Evolutionary conservation across 169 alveolate species (phyloP), one percentile per base, ranked within the genome.

Genomic region (Besnoitia besnoiti): DNA sequence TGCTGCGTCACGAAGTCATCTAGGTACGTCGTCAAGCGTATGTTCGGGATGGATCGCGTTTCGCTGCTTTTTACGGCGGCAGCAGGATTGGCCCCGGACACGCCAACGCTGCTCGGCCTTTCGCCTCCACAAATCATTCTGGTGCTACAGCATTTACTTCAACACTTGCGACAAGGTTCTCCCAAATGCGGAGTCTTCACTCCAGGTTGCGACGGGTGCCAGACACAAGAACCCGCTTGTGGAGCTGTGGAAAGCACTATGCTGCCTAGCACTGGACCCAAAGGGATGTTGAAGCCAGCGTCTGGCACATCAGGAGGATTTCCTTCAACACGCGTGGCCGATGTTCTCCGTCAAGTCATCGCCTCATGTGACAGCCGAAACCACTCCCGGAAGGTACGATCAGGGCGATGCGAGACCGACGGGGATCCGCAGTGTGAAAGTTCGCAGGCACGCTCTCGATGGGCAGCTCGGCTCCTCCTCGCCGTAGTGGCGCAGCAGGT

Each of bases 41-140:
- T n/a, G n/a, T 10, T 10, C 7, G 39, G 16, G 82, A 73, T 73
- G 82, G 82, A 73, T 73, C 46, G 82, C 46, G n/a, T 30, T 8
- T 73, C 82, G 27, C 82, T 73, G 44, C 82, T 73, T 2, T 73
- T 73, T 1, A 10, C 46, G 12, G 82, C 79, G 79, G 79, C 46
- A 42, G 82, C 82, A 73, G 82, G 44, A 10, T 37, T 73, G 82
- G 27, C n/a, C 12, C 82, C 82, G 47, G 82, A 73, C 82, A n/a
- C 27, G 46, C 82, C 82, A 37, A 39, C 16, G 46, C 24, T 73
- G 46, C 82, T 73, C 30, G 82, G 82, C 12, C 46, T 73, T 30
- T 73, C 82, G 3, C 82, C 82, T 39, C 40, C 82, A 2, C 82
- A 73, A n/a, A n/a, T 73, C 27, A 7, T 73, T 37, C n/a, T 73